phyloP scores from a whole-genome alignment of 768 basidiomycete genomes.

The Cubamyces sp. region DNA sequence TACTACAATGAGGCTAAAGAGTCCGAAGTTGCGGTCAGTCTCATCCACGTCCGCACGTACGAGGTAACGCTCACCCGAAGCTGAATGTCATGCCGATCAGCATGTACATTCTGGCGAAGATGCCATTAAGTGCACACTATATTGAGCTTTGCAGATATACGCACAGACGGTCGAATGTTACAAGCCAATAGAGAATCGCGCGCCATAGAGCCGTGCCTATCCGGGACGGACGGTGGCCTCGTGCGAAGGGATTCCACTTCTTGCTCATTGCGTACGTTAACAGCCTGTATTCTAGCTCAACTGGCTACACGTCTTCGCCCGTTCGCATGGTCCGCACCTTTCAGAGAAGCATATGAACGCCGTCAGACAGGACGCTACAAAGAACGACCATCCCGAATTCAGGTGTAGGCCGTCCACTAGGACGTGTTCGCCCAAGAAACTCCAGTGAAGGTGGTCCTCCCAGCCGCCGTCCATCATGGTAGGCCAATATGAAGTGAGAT shows the following conservation, averaged over 20 bases:
- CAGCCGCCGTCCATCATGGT: conserved; percentile 47
- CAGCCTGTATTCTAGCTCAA: conserved; percentile 40
- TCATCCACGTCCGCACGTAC: background rate
- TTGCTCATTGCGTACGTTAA: conserved; percentile 53
- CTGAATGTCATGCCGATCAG: conserved; percentile 74
- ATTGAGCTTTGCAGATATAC: conserved; percentile 29
- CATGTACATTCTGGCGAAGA: conserved; percentile 62
- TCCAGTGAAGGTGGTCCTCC: conserved; percentile 49
- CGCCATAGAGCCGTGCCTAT: conserved; percentile 55
- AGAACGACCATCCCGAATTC: conserved; percentile 52
- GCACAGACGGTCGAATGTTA: conserved; percentile 66
- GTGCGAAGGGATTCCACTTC: conserved; percentile 47
- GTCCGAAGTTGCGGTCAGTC: background rate
- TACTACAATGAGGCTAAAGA: conserved; percentile 50
- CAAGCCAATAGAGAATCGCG: conserved; percentile 55
- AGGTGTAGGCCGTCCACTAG: conserved; percentile 48
- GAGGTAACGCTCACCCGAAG: conserved; percentile 53
- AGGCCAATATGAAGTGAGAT: background rate
- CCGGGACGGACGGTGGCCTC: conserved; percentile 43
- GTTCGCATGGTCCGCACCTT: conserved; percentile 48
- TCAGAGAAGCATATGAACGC: conserved; percentile 55
- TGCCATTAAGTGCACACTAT: background rate
- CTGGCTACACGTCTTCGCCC: background rate
- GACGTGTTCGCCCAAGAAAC: conserved; percentile 49
- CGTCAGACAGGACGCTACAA: conserved; percentile 50